Percentiles rank a stretch among this genome's conserved stretches.
Conservation (phyloP, 805 yeast species). For the Starmerella floricola region DNA sequence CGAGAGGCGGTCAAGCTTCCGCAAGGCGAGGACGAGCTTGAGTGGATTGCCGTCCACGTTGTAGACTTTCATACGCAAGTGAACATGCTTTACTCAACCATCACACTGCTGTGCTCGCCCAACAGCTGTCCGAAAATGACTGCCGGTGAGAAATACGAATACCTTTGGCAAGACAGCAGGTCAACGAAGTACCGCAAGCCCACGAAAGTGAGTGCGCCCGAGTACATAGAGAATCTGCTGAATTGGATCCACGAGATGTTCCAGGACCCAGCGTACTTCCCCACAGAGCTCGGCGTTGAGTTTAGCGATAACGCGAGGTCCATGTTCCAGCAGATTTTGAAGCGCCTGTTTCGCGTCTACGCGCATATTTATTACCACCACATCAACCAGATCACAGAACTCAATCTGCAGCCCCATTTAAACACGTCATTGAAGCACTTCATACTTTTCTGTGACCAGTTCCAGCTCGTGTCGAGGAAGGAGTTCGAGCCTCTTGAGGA, state of each 20-base stretch:
- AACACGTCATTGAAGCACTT: slow-evolving; percentile 93
- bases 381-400: slow-evolving; percentile 84
- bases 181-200: slow-evolving; percentile 52
- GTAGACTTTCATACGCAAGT: slow-evolving; percentile 94
- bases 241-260: slow-evolving; percentile 88
- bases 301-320: slow-evolving; percentile 76
- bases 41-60: slow-evolving; percentile 96
- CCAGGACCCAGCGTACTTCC: slow-evolving; percentile 83
- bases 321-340: slow-evolving; percentile 73
- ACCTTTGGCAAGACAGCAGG: slow-evolving; percentile 75
- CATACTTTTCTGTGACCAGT: slow-evolving; percentile 75
- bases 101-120: slow-evolving; percentile 94
- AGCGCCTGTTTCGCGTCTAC: slow-evolving; percentile 82
- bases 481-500: slow-evolving; percentile 91
- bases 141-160: slow-evolving; percentile 94
- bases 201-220: slow-evolving; percentile 83
- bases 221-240: slow-evolving; percentile 86
- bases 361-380: slow-evolving; percentile 98
- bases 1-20: slow-evolving; percentile 91
- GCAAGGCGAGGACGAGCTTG: slow-evolving; percentile 78
- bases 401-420: slow-evolving; percentile 82
- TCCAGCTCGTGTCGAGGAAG: slow-evolving; percentile 57
- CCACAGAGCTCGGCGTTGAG: slow-evolving; percentile 80
- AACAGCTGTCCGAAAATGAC: slow-evolving; percentile 92
- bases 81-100: slow-evolving; percentile 90